Evolutionary conservation across 257 asterid species (phyloP).

Genomic region (Marsdenia floribunda): DNA sequence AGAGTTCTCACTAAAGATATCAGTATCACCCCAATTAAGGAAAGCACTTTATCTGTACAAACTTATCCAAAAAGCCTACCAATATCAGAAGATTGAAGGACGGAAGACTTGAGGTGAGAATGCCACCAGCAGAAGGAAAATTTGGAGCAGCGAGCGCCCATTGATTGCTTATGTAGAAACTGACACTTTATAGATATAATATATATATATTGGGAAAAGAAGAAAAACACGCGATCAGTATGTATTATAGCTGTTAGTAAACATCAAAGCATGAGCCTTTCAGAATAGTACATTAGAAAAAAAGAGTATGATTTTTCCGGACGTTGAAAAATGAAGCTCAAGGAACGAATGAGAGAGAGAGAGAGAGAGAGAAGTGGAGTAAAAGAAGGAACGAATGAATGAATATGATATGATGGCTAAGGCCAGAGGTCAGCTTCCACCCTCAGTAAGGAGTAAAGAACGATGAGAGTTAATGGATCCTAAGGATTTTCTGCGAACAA

Average conservation of each 20-base stretch:
- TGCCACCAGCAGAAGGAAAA: conserved; percentile 48
- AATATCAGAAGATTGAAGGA: conserved; percentile 31
- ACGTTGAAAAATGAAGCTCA: conserved; percentile 4
- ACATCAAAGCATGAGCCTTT: conserved; percentile 4
- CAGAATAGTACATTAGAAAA: conserved; percentile 1
- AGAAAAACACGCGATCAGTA: conserved; percentile 6
- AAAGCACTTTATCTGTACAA: background rate
- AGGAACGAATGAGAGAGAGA: background rate
- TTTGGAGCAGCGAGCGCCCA: conserved; percentile 53
- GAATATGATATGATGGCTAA: conserved; percentile 8
- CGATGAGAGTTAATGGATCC: conserved; percentile 8
- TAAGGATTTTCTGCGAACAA: conserved; percentile 3
- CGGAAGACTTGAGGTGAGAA: conserved; percentile 37
- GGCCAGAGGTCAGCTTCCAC: conserved; percentile 2
- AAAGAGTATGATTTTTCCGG: background rate
- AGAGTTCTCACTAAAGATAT: background rate
- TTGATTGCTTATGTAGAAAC: conserved; percentile 12
- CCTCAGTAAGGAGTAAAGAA: background rate
- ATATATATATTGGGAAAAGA: background rate
- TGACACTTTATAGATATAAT: background rate
- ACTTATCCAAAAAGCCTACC: conserved; percentile 18
- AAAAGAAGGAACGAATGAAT: background rate
- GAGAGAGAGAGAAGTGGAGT: background rate
- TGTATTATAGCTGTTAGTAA: background rate
- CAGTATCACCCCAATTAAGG: background rate